Evolutionary conservation across 768 basidiomycete species (phyloP).

Genomic region (Boletus tylopilopsis): DNA sequence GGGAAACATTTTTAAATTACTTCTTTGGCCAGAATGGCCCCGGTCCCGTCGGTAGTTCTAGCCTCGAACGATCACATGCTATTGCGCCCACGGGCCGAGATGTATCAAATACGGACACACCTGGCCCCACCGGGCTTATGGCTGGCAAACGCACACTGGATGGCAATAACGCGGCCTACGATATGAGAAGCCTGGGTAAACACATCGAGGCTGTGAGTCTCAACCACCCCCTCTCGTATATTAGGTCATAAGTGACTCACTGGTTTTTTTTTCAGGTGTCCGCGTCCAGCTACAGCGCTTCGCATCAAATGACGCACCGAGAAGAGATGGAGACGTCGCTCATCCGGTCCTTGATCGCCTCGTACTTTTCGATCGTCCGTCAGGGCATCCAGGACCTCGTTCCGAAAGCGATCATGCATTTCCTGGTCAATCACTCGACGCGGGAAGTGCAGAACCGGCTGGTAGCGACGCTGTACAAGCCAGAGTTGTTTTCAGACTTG

Average conservation of each 20-base stretch:
- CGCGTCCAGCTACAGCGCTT: conserved; percentile 54
- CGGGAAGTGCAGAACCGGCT: conserved; percentile 96
- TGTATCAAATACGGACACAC: conserved; percentile 50
- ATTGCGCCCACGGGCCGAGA: conserved; percentile 60
- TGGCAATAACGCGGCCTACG: conserved; percentile 81
- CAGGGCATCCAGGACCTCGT: conserved; percentile 97
- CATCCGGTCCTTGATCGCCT: conserved; percentile 91
- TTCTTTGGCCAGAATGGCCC: conserved; percentile 93
- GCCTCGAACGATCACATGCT: conserved; percentile 37
- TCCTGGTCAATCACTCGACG: conserved; percentile 94
- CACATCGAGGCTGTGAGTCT: conserved; percentile 93
- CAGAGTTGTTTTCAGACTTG: conserved; percentile 85
- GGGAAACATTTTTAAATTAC: conserved; percentile 94
- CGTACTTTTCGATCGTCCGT: conserved; percentile 94
- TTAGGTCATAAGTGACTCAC: conserved; percentile 10
- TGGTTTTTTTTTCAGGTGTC: conserved; percentile 40
- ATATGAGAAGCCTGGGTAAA: conserved; percentile 98
- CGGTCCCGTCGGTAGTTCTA: conserved; percentile 62
- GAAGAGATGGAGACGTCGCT: conserved; percentile 97
- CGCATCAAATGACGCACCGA: conserved; percentile 64
- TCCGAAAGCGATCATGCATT: conserved; percentile 98
- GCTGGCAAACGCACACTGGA: conserved; percentile 65
- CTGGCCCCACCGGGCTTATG: conserved; percentile 58
- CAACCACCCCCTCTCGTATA: neutral
- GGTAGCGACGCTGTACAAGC: conserved; percentile 93